phyloP scores from a whole-genome alignment of 306 rosid species.

The Coriaria nepalensis region DNA sequence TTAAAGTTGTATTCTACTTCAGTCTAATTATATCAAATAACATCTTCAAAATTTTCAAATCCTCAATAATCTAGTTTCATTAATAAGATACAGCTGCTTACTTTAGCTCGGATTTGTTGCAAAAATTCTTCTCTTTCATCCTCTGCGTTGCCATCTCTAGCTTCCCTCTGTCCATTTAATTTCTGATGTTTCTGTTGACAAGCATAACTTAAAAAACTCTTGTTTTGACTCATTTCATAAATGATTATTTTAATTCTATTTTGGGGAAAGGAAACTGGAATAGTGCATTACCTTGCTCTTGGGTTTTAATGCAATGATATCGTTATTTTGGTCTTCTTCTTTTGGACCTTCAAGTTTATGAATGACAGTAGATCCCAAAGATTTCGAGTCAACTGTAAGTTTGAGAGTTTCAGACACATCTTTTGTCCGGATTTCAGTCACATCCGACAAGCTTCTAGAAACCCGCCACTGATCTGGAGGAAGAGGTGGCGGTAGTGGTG shows the following conservation, averaged over 20 bases:
- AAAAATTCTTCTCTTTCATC: slow-evolving; percentile 75
- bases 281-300: slow-evolving; percentile 32
- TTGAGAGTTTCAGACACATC: slow-evolving; percentile 18
- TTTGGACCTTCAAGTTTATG: slow-evolving; percentile 21
- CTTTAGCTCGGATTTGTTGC: slow-evolving; percentile 70
- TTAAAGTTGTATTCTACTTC: no score
- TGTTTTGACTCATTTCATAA: no score
- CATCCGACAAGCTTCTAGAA: slow-evolving; percentile 28
- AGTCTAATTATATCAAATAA: no score
- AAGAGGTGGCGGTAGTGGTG: slow-evolving; percentile 46
- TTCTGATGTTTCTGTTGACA: slow-evolving; percentile 25
- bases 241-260: no score
- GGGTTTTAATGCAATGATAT: slow-evolving; percentile 12
- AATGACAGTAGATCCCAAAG: slow-evolving; percentile 22
- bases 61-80: neutral
- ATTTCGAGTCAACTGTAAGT: slow-evolving; percentile 11
- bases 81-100: slow-evolving; percentile 14
- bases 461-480: slow-evolving; percentile 51
- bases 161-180: slow-evolving; percentile 29
- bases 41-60: no score
- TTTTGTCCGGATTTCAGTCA: slow-evolving; percentile 25
- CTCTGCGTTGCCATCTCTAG: slow-evolving; percentile 25
- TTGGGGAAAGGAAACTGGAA: neutral
- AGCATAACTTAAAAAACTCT: neutral
- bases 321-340: slow-evolving; percentile 21